Conservation (phyloP, 169 alveolate genomes). For the Plasmodium billcollinsi region DNA sequence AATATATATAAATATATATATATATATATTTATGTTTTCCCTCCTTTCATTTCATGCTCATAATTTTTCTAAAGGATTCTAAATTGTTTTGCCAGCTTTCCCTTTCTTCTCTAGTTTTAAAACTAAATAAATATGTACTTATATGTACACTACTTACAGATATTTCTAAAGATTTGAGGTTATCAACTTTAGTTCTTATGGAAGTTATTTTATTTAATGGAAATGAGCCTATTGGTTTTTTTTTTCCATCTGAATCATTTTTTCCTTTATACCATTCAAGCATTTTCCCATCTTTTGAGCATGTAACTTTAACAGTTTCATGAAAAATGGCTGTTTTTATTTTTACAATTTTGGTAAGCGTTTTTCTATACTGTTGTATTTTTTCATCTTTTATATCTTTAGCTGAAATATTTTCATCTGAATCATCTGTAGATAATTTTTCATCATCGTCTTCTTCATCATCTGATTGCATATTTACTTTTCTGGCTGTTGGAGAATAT, state of each 20-base stretch:
- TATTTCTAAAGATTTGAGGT: slow-evolving; percentile 81
- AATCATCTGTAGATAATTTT: slow-evolving; percentile 53
- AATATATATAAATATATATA: background rate
- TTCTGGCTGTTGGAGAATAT: slow-evolving; percentile 67
- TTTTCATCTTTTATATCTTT: slow-evolving; percentile 80
- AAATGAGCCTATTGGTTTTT: slow-evolving; percentile 79
- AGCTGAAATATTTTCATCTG: slow-evolving; percentile 77
- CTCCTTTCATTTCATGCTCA: slow-evolving; percentile 54
- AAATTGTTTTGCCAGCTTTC: slow-evolving; percentile 85
- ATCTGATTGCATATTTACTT: slow-evolving; percentile 45
- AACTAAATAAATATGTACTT: slow-evolving; percentile 79
- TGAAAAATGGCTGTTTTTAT: slow-evolving; percentile 83
- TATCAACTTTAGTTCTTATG: slow-evolving; percentile 83
- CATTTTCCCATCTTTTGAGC: slow-evolving; percentile 83
- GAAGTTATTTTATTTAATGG: slow-evolving; percentile 79
- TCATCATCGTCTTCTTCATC: slow-evolving; percentile 19
- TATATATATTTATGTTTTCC: background rate
- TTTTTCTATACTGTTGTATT: slow-evolving; percentile 79
- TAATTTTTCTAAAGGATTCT: slow-evolving; percentile 79
- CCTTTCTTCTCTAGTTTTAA: slow-evolving; percentile 84
- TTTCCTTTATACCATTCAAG: slow-evolving; percentile 84
- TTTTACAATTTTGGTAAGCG: slow-evolving; percentile 81
- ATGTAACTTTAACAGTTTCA: slow-evolving; percentile 83
- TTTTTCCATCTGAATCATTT: slow-evolving; percentile 79
- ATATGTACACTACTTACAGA: slow-evolving; percentile 78